Evolutionary conservation across 192 early-diverging fungal genomes (phyloP), one percentile per base, ranked within the genome.

Genomic region (Linnemannia hyalina): DNA sequence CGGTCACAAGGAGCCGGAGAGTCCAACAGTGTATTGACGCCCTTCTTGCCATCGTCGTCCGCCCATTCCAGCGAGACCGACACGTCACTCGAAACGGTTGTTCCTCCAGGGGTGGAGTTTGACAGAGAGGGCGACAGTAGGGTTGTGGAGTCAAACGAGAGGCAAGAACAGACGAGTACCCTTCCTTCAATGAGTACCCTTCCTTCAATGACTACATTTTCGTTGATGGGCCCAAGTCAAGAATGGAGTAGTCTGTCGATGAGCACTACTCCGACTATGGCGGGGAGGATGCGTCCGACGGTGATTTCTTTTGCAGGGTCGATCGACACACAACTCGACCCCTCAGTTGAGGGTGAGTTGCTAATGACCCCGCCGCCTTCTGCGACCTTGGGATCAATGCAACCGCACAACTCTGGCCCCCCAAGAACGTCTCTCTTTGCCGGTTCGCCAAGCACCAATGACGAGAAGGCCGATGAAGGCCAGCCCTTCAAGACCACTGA

Each of bases 351-450:
- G 8, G 44, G 47, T 11, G 44, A 70, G 22, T 41, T 81, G 20
- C 80, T 52, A 3, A 69, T 75, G 47, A 75, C 80, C 0, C 80
- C 80, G 2, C 80, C 80, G n/a, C 80, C 65, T 0, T 81, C 80
- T 9, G 80, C 80, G 0, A 75, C 80, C 0, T 20, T 70, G 13
- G 74, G 52, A 55, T 75, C 74, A 18, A 22, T 81, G 46, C 55
- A 22, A 8, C 40, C 38, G 38, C 23, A 20, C 36, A 41, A 5
- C 40, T 70, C 69, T 41, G 38, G 69, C 20, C 69, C 18, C 23
- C 41, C 69, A 20, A 70, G 35, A 52, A 6, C 5, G 69, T 23
- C 69, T 3, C 69, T 42, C 4, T 65, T 65, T 65, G 13, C 60
- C 3, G 60, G 60, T 15, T 65, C 23, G 11, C 29, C 60, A 35